Conservation (phyloP, 192 early-diverging fungal species). For the Linnemannia hyalina region DNA sequence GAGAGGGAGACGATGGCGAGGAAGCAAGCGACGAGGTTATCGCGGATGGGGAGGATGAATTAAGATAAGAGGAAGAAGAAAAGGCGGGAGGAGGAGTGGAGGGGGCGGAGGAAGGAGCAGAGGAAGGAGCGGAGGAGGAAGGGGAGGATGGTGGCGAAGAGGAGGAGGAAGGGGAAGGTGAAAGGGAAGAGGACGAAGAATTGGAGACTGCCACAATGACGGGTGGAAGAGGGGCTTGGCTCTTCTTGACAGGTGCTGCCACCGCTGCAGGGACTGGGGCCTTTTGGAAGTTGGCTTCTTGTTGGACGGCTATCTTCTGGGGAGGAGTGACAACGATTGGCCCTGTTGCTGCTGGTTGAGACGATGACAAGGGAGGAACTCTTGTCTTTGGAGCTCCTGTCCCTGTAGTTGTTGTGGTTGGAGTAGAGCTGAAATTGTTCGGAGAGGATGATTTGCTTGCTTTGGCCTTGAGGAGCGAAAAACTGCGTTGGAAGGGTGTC, state of each 20-base stretch:
- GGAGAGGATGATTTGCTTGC: not conserved
- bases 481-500: constrained; percentile 12
- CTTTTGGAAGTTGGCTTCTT: no score
- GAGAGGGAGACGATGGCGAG: not conserved
- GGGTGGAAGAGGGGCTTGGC: not conserved
- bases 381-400: not conserved
- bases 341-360: not conserved
- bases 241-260: not conserved
- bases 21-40: not conserved
- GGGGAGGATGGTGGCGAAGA: not conserved
- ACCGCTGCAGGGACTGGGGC: no score
- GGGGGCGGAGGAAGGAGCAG: not conserved
- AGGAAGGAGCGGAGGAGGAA: not conserved
- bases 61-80: no score
- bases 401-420: not conserved
- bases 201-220: not conserved
- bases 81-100: not conserved
- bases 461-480: constrained; percentile 22
- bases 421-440: no score
- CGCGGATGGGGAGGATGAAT: not conserved
- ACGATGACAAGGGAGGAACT: not conserved
- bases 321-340: not conserved
- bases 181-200: not conserved
- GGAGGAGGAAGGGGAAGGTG: not conserved
- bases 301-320: no score